Conservation (phyloP, 2,329 filamentous ascomycete genomes). For the Fusarium sp. region DNA sequence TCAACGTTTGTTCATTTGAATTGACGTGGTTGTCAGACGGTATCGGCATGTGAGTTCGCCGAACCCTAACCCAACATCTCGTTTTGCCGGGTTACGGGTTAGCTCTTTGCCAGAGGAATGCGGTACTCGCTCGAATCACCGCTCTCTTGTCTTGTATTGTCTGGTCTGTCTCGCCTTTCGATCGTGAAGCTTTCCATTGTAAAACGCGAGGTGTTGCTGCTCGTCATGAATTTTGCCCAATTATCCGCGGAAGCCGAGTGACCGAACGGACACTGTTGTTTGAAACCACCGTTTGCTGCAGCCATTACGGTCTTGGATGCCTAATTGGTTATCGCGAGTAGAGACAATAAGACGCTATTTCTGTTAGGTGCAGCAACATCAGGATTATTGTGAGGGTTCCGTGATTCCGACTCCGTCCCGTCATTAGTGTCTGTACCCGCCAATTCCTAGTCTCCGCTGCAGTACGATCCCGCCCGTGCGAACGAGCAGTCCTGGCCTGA, state of each 20-base stretch:
- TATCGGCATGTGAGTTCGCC: slow-evolving; percentile 7
- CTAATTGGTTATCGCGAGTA: neutral
- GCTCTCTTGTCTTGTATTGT: neutral
- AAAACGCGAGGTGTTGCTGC: neutral
- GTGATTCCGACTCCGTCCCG: slow-evolving; percentile 30
- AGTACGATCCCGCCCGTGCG: slow-evolving; percentile 33
- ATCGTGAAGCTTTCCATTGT: slow-evolving; percentile 6
- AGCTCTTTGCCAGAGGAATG: slow-evolving; percentile 23
- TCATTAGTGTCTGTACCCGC: slow-evolving; percentile 24
- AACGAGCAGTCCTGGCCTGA: slow-evolving; percentile 1
- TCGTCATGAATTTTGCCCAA: neutral
- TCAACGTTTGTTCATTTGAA: slow-evolving; percentile 3
- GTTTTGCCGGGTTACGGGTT: slow-evolving; percentile 5
- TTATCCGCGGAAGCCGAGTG: slow-evolving; percentile 4
- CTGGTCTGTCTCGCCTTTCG: neutral
- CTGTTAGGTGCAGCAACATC: neutral
- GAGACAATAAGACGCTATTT: slow-evolving; percentile 1
- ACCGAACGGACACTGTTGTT: neutral
- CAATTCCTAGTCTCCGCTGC: slow-evolving; percentile 22
- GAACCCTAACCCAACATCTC: neutral
- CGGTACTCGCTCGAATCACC: neutral
- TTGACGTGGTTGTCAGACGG: slow-evolving; percentile 9
- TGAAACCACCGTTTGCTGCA: slow-evolving; percentile 2
- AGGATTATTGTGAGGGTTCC: slow-evolving; percentile 14
- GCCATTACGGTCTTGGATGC: slow-evolving; percentile 1